phyloP scores from a whole-genome alignment of 352 stramenopile genomes.

The Peronospora destructor region DNA sequence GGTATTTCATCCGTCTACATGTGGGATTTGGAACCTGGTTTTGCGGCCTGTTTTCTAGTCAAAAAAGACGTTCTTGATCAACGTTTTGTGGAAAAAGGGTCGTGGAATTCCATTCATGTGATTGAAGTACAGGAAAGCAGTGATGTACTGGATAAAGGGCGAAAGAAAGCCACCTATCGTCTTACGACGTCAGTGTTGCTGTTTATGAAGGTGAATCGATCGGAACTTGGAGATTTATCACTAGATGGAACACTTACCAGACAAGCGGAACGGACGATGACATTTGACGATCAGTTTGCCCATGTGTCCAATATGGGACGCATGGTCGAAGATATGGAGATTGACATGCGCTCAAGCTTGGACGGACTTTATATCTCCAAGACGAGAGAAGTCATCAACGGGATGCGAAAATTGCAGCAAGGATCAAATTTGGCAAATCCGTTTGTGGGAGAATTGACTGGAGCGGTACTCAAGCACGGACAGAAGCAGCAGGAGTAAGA shows the following conservation, averaged over 20 bases:
- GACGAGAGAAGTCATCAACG: slow-evolving; percentile 91
- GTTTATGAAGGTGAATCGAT: slow-evolving; percentile 84
- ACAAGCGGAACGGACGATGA: slow-evolving; percentile 69
- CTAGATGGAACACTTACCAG: slow-evolving; percentile 88
- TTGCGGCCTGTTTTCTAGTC: slow-evolving; percentile 91
- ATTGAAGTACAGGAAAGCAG: slow-evolving; percentile 82
- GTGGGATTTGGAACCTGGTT: slow-evolving; percentile 91
- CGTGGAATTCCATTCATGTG: slow-evolving; percentile 94
- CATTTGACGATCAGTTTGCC: slow-evolving; percentile 66
- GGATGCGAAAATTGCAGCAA: slow-evolving; percentile 83
- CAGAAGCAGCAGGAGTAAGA: slow-evolving; percentile 27
- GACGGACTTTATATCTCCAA: slow-evolving; percentile 94
- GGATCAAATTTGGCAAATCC: slow-evolving; percentile 44
- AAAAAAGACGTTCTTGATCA: slow-evolving; percentile 87
- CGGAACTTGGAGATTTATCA: slow-evolving; percentile 73
- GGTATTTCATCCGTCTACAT: slow-evolving; percentile 92
- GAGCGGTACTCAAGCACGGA: slow-evolving; percentile 68
- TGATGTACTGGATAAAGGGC: slow-evolving; percentile 22
- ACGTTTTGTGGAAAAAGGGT: slow-evolving; percentile 74
- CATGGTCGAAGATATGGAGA: slow-evolving; percentile 95
- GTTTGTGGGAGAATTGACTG: slow-evolving; percentile 70
- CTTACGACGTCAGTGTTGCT: slow-evolving; percentile 91
- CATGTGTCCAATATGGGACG: slow-evolving; percentile 93
- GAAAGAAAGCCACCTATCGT: slow-evolving; percentile 82
- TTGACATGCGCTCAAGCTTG: slow-evolving; percentile 88